Evolutionary conservation across 306 rosid species (phyloP), one percentile per base, ranked within the genome.

Genomic region (Quercus bicolor): DNA sequence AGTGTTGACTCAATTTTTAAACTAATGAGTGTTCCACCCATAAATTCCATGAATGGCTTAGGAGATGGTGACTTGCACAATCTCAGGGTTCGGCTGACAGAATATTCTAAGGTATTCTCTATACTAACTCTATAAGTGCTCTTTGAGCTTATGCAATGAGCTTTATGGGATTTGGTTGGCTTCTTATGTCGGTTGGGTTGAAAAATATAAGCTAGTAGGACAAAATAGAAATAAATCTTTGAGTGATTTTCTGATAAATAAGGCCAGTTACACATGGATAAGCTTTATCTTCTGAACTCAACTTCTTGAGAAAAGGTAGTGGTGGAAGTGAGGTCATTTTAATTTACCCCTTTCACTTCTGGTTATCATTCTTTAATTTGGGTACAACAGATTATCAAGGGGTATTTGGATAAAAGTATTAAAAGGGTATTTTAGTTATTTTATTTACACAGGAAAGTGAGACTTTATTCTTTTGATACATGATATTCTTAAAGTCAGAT

Each of bases 81-180:
- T 84, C 83, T 87, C 81, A 83, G 89, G 84, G 86, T 93, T 87
- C 90, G 97, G 64, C 74, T 93, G 86, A 89, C 94, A 56, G 84
- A 89, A 72, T 85, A 80, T 85, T 89, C 94, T 5, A 70, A 87
- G 98, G 98, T 93, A 83, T 60, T 66, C 62, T 68, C 66, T 62
- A 5, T 15, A 40, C 73, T 74, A 34, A 8, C 69, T 23, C 72
- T 20, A 24, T 10, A 78, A 55, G 51, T 54, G 21, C 59, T 65
- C 55, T 66, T 69, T 69, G 66, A 73, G 57, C 70, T 71, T n/a
- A 24, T 86, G 51, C 24, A 68, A 59, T 75, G 70, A 59, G 77
- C 75, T 82, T 66, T 64, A 40, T 28, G 45, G 43, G 45, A 64
- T 29, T 28, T 59, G 31, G 5, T 16, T 82, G 43, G 56, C 76